phyloP scores from a whole-genome alignment of 1,139 yeast species.

The Debaryomycetaceae sp. region DNA sequence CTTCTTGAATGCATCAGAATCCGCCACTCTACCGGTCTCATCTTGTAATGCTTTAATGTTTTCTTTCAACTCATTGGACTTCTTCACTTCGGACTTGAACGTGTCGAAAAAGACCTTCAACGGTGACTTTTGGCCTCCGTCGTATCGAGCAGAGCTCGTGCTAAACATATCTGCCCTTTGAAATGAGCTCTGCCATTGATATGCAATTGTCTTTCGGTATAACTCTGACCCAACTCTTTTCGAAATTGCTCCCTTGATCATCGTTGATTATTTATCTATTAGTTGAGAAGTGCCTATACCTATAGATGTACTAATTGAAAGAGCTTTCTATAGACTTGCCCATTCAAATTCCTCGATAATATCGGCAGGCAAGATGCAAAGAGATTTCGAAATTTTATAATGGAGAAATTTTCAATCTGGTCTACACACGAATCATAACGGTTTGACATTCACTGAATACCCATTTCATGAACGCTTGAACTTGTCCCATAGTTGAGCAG shows the following conservation, averaged over 20 bases:
- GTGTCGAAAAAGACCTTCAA: constrained; percentile 91
- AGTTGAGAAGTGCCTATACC: neutral
- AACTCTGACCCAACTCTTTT: neutral
- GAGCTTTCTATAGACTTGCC: neutral
- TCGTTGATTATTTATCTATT: too few relatives aligned
- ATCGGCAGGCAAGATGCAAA: too few relatives aligned
- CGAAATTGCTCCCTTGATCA: neutral
- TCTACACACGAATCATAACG: neutral
- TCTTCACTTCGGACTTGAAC: constrained; percentile 85
- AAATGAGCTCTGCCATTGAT: neutral
- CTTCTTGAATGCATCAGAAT: constrained; percentile 86
- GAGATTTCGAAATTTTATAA: too few relatives aligned
- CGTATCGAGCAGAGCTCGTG: neutral
- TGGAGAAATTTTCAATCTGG: neutral
- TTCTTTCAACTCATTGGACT: constrained; percentile 84
- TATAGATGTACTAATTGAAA: neutral
- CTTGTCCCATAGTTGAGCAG: constrained; percentile 11
- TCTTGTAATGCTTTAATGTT: constrained; percentile 94
- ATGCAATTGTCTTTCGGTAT: neutral
- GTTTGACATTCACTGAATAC: neutral
- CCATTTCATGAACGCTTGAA: constrained; percentile 2
- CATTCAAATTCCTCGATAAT: neutral
- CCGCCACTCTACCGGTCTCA: constrained; percentile 93
- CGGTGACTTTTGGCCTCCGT: constrained; percentile 60
- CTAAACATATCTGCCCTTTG: neutral